These are phyloP conservation scores for Hericium rajendrae DNA, from an alignment of 768 basidiomycete species.

Conservation along the genomic window DNA sequence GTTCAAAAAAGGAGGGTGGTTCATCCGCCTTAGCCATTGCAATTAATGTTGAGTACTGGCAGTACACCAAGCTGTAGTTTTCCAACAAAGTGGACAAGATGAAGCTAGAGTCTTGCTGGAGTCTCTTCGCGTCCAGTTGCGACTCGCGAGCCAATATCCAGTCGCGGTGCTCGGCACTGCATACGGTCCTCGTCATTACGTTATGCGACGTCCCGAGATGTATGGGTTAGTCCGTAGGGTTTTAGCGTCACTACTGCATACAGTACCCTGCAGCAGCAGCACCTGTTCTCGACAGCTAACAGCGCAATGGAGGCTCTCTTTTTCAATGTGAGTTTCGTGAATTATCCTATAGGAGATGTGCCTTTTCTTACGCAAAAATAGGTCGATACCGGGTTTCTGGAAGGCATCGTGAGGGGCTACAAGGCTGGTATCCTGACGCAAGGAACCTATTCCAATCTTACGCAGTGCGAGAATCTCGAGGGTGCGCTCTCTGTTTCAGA, in stretches of 20 bases:
- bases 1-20: slow-evolving; percentile 57
- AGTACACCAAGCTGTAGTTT: too few relatives aligned
- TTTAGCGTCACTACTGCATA: too few relatives aligned
- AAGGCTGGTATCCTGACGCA: slow-evolving; percentile 87
- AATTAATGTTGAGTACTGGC: neutral
- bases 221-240: too few relatives aligned
- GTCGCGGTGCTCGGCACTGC: too few relatives aligned
- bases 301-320: slow-evolving; percentile 72
- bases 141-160: too few relatives aligned
- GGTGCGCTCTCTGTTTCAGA: slow-evolving; percentile 36
- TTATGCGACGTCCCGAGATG: too few relatives aligned
- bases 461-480: slow-evolving; percentile 96
- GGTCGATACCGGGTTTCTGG: slow-evolving; percentile 69
- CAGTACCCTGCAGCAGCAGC: too few relatives aligned
- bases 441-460: slow-evolving; percentile 84
- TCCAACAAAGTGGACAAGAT: too few relatives aligned
- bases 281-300: too few relatives aligned
- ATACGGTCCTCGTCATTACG: too few relatives aligned
- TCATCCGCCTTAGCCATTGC: slow-evolving; percentile 19
- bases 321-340: slow-evolving; percentile 58
- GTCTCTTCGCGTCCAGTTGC: too few relatives aligned
- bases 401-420: slow-evolving; percentile 84
- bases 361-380: slow-evolving; percentile 21
- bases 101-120: too few relatives aligned
- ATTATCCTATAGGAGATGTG: slow-evolving; percentile 16